phyloP scores from a whole-genome alignment of 1,139 yeast species.

The Suhomyces yuchorum region DNA sequence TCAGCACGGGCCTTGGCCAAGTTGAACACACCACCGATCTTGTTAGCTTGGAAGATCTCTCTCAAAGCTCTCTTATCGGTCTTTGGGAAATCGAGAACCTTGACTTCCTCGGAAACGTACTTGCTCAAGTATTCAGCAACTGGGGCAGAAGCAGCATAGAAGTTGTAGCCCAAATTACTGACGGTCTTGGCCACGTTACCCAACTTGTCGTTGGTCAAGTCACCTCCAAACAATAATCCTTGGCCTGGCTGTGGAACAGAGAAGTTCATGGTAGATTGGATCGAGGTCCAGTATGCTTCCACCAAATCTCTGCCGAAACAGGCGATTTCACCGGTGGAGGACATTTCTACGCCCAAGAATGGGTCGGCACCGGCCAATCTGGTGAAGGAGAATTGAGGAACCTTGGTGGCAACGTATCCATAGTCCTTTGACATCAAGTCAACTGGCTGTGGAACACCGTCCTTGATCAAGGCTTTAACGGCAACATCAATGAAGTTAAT shows the following conservation, averaged over 20 bases:
- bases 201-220: conserved; percentile 67
- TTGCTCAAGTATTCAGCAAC: conserved; percentile 69
- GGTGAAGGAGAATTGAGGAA: conserved; percentile 97
- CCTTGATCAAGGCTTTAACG: conserved; percentile 78
- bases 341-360: conserved; percentile 97
- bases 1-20: conserved; percentile 91
- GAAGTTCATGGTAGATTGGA: conserved; percentile 97
- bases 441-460: conserved; percentile 67
- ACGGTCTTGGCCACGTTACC: conserved; percentile 73
- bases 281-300: conserved; percentile 97
- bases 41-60: conserved; percentile 85
- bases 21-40: conserved; percentile 86
- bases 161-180: conserved; percentile 76
- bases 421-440: conserved; percentile 63
- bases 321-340: conserved; percentile 98
- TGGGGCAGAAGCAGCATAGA: conserved; percentile 71
- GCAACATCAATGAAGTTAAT: conserved; percentile 93
- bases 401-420: conserved; percentile 91
- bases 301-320: conserved; percentile 83
- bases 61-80: conserved; percentile 90
- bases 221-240: conserved; percentile 94
- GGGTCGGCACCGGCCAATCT: conserved; percentile 99
- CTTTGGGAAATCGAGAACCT: conserved; percentile 85
- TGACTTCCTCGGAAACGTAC: conserved; percentile 51
- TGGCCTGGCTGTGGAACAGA: conserved; percentile 86